These are phyloP conservation scores for Psophocarpus tetragonolobus DNA, from an alignment of 306 rosid genomes.

Conservation along the genomic window DNA sequence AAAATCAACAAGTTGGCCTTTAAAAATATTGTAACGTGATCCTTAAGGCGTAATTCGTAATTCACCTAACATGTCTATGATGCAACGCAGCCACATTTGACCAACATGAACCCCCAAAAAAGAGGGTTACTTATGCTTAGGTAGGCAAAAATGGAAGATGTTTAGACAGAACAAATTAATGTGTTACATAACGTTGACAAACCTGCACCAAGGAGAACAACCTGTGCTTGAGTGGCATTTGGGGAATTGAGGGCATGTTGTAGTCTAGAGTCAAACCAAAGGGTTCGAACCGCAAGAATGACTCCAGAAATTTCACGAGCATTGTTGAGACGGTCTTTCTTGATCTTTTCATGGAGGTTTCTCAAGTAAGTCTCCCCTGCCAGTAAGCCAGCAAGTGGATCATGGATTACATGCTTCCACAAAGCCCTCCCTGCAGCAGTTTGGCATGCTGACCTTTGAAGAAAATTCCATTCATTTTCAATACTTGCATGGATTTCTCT, in stretches of 20 bases:
- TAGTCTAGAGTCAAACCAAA: slow-evolving; percentile 85
- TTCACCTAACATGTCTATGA: no score
- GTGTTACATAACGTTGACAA: slow-evolving; percentile 23
- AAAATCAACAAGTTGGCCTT: neutral
- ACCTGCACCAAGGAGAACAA: slow-evolving; percentile 98
- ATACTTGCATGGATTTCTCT: slow-evolving; percentile 68
- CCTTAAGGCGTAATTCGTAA: neutral
- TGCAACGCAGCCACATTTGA: neutral
- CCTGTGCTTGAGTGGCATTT: slow-evolving; percentile 64
- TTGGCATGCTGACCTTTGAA: slow-evolving; percentile 83
- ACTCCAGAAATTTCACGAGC: slow-evolving; percentile 91
- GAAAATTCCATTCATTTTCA: slow-evolving; percentile 80
- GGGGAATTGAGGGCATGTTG: slow-evolving; percentile 64
- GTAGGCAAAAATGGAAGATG: neutral
- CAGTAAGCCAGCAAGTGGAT: slow-evolving; percentile 76
- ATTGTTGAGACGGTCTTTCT: slow-evolving; percentile 74
- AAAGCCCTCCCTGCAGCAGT: slow-evolving; percentile 97
- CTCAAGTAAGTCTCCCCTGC: slow-evolving; percentile 83
- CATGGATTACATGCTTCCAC: slow-evolving; percentile 86
- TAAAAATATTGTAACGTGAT: neutral
- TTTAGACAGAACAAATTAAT: slow-evolving; percentile 20
- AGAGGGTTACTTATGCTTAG: no score
- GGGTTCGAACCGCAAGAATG: slow-evolving; percentile 88
- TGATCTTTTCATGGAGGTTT: slow-evolving; percentile 83
- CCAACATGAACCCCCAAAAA: no score